Evolutionary conservation across 108 stramenopile species (phyloP).

Genomic region (Craspedostauros australis): DNA sequence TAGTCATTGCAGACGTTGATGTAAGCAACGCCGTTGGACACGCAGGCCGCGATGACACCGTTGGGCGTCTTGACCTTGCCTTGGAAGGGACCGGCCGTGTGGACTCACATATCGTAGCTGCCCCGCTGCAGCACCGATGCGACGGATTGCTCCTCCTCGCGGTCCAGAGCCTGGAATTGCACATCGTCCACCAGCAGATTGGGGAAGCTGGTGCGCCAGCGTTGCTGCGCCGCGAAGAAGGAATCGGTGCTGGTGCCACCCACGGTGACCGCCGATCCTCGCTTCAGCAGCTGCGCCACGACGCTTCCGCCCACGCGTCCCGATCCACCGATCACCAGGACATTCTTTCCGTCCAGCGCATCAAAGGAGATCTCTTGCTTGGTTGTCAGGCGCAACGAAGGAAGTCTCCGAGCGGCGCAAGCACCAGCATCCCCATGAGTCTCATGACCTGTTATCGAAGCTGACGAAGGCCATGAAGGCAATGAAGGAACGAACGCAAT

Average conservation of each 20-base stretch:
- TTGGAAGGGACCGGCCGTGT: constrained; percentile 87
- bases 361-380: too few relatives aligned
- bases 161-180: constrained; percentile 26
- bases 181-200: constrained; percentile 3
- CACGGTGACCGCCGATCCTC: constrained; percentile 35
- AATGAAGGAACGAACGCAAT: too few relatives aligned
- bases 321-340: constrained; percentile 74
- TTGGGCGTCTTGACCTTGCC: constrained; percentile 38
- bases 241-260: constrained; percentile 34
- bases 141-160: constrained; percentile 26
- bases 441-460: too few relatives aligned
- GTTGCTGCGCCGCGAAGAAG: constrained; percentile 13
- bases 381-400: too few relatives aligned
- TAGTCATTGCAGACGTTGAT: constrained; percentile 86
- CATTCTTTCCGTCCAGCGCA: too few relatives aligned
- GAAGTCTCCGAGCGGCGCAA: too few relatives aligned
- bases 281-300: constrained; percentile 35
- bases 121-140: neutral
- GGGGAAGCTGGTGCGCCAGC: constrained; percentile 30
- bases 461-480: too few relatives aligned
- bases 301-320: constrained; percentile 80
- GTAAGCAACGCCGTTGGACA: constrained; percentile 48
- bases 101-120: constrained; percentile 45
- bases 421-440: too few relatives aligned
- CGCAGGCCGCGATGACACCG: constrained; percentile 42